Base-by-base conservation (phyloP, 441 rosid genomes). In the Metrosideros polymorpha region DNA sequence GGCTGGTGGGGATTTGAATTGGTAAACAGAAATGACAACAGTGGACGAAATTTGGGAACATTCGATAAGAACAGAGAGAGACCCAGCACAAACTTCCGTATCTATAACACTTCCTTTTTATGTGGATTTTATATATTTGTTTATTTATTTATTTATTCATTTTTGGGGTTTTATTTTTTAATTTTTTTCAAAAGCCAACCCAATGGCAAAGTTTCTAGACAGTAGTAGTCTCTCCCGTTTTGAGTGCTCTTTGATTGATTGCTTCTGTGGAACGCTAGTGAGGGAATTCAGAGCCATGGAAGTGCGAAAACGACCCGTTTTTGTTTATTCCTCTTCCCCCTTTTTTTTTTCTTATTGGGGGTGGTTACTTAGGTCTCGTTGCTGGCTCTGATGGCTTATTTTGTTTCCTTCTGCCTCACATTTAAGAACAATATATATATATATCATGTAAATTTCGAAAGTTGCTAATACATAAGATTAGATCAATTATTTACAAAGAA, bases 131-230 rank as follows among this genome's bases (percentile, higher is more conserved):
- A 22, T 71, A 19, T 22, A 9, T 71, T 71, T 35, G 0, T 66
- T 39, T 3, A 1, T 35, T 66, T 18, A 9, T 66, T 39, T 3
- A 1, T 35, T 66, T 18, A 9, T 32, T 63, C 14, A 7, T 15
- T 61, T 63, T 2, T 17, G n/a, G 32, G 32, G 32, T 9, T 2
- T 30, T 4, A 3, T 18, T n/a, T 57, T 7, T 8, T 0, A 1
- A 7, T 18, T 35, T 22, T 24, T 9, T 71, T 6, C 27, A 39
- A 71, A 39, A 71, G n/a, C 47, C 79, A 71, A 71, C 39, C 79
- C 79, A 10, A 39, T 39, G 1, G 79, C 15, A 71, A 71, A 39
- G 79, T 71, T 71, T 22, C 79, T 4, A 1, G 79, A 71, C n/a
- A 39, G n/a, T n/a, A n/a, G n/a, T n/a, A n/a, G n/a, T 39, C 79